Percentiles rank a stretch among this genome's conserved stretches.
phyloP scores from a whole-genome alignment of 2,329 filamentous ascomycete species.

The Trichoderma simmonsii region DNA sequence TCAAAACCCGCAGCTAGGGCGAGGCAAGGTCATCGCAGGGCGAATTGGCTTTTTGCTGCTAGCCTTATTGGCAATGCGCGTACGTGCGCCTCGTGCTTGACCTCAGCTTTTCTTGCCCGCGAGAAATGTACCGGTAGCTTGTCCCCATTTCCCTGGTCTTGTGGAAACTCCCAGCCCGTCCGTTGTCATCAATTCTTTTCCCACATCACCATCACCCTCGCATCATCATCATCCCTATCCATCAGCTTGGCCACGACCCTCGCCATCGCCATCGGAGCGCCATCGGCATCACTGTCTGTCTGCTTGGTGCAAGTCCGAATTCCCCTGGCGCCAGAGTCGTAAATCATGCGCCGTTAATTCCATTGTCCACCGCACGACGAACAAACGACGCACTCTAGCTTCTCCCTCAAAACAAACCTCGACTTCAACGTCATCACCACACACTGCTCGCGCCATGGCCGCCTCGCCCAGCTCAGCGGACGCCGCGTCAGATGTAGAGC shows the following conservation, averaged over 20 bases:
- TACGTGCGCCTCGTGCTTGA: conserved; percentile 17
- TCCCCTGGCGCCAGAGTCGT: background rate
- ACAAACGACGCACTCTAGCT: background rate
- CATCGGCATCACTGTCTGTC: conserved; percentile 3
- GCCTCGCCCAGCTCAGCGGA: conserved; percentile 40
- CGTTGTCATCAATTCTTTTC: background rate
- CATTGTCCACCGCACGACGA: conserved; percentile 12
- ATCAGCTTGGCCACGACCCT: background rate
- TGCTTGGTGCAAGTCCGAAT: background rate
- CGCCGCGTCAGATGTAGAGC: conserved; percentile 45
- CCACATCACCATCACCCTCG: background rate
- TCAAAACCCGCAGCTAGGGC: conserved; percentile 1
- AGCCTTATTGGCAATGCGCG: conserved; percentile 14
- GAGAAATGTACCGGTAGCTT: background rate
- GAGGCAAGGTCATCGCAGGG: conserved; percentile 14
- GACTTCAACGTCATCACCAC: conserved; percentile 9
- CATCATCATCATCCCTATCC: background rate
- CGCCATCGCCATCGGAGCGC: background rate
- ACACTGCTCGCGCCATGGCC: conserved; percentile 32
- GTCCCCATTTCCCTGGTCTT: background rate
- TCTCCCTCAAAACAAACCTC: background rate
- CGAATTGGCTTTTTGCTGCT: conserved; percentile 15
- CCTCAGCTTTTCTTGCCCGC: conserved; percentile 14
- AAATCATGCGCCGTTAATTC: conserved; percentile 23
- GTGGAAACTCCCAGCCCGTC: background rate